Percentiles rank a stretch among this genome's conserved stretches.
Evolutionary conservation across 2,329 filamentous ascomycete genomes (phyloP).

Genomic region (Claviceps maximensis): DNA sequence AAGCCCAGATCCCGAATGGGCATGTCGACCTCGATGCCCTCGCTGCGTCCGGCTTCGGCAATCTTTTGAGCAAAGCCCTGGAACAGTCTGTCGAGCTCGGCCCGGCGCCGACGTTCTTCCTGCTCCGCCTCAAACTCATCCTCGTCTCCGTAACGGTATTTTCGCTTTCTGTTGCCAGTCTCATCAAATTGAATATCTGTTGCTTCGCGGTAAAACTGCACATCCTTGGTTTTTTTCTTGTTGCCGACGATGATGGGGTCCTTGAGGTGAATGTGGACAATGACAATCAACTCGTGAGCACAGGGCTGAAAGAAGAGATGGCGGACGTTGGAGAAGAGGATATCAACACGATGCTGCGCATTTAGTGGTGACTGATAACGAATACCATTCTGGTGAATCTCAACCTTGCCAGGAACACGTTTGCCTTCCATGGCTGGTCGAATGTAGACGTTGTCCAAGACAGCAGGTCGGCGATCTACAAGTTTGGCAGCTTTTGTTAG

Average conservation of each 20-base stretch:
- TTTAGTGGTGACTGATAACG: conserved; percentile 77
- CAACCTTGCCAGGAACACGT: conserved; percentile 85
- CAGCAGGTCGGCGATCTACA: conserved; percentile 71
- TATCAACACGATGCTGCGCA: conserved; percentile 73
- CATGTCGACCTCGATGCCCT: conserved; percentile 87
- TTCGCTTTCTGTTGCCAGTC: conserved; percentile 93
- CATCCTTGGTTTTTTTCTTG: conserved; percentile 94
- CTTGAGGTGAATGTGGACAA: conserved; percentile 95
- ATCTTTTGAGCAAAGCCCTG: conserved; percentile 96
- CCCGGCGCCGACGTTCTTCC: conserved; percentile 80
- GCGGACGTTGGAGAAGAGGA: conserved; percentile 96
- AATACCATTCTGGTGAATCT: conserved; percentile 98
- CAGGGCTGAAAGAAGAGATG: conserved; percentile 98
- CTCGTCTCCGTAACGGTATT: conserved; percentile 94
- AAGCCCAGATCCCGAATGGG: conserved; percentile 94
- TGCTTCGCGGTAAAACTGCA: conserved; percentile 95
- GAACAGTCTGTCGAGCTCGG: conserved; percentile 91
- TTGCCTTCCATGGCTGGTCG: conserved; percentile 94
- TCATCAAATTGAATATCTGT: conserved; percentile 99
- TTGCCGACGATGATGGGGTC: conserved; percentile 97
- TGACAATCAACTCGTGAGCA: conserved; percentile 88
- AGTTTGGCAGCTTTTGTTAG: not conserved
- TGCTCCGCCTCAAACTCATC: conserved; percentile 98
- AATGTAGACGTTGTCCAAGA: conserved; percentile 89
- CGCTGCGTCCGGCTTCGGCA: conserved; percentile 82